Evolutionary conservation across 208 protist species (phyloP).

Genomic region (Herpetomonas samuelpessoai): DNA sequence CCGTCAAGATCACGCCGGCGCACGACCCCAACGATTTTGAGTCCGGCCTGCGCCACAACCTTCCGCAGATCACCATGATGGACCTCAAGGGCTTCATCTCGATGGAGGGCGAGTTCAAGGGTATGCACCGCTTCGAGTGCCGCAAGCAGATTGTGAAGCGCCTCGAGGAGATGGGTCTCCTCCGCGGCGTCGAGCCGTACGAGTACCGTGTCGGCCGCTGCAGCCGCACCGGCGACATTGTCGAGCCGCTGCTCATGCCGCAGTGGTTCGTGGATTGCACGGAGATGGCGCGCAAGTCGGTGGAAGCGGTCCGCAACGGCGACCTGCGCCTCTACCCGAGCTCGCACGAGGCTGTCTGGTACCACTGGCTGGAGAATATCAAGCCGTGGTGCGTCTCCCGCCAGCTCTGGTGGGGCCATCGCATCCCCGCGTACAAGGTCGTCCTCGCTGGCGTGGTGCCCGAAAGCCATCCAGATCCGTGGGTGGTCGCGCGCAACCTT

Average conservation of each 20-base stretch:
- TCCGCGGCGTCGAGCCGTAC: slow-evolving; percentile 90
- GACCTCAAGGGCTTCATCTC: slow-evolving; percentile 95
- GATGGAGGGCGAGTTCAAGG: slow-evolving; percentile 91
- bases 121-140: slow-evolving; percentile 97
- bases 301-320: slow-evolving; percentile 85
- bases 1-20: slow-evolving; percentile 98
- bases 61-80: slow-evolving; percentile 96
- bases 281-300: slow-evolving; percentile 79
- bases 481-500: slow-evolving; percentile 91
- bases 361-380: slow-evolving; percentile 96
- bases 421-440: slow-evolving; percentile 99
- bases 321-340: slow-evolving; percentile 94
- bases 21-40: slow-evolving; percentile 99
- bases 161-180: slow-evolving; percentile 90
- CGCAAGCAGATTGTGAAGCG: slow-evolving; percentile 89
- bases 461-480: slow-evolving; percentile 61
- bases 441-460: slow-evolving; percentile 26
- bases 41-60: slow-evolving; percentile 95
- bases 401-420: slow-evolving; percentile 99
- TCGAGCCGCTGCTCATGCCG: slow-evolving; percentile 99
- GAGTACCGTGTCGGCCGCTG: slow-evolving; percentile 96
- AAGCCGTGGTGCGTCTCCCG: slow-evolving; percentile 98
- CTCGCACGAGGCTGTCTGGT: slow-evolving; percentile 93
- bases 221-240: slow-evolving; percentile 97
- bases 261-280: slow-evolving; percentile 99